These are phyloP conservation scores for Astraeus odoratus DNA, from an alignment of 768 basidiomycete species.

Conservation along the genomic window DNA sequence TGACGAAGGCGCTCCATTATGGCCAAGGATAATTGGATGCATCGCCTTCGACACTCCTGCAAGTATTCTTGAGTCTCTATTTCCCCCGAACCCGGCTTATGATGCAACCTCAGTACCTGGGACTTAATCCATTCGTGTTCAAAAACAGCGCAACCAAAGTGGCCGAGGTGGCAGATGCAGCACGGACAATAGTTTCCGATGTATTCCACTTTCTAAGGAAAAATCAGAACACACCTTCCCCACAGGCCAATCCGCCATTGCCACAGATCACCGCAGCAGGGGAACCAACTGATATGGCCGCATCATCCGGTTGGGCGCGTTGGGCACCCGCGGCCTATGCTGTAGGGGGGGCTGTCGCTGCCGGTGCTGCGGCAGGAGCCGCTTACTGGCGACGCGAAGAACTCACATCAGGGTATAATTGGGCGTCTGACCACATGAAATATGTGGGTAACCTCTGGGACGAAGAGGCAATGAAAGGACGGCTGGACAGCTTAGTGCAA, in stretches of 20 bases:
- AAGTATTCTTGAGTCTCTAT: constrained; percentile 21
- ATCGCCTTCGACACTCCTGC: constrained; percentile 91
- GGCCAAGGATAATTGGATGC: constrained; percentile 84
- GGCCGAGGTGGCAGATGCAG: constrained; percentile 59
- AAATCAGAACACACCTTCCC: constrained; percentile 30
- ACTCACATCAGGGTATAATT: constrained; percentile 59
- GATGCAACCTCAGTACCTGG: constrained; percentile 58
- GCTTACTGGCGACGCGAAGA: constrained; percentile 81
- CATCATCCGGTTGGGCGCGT: constrained; percentile 41
- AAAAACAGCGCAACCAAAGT: constrained; percentile 77
- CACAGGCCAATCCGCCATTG: constrained; percentile 21
- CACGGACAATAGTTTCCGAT: constrained; percentile 55
- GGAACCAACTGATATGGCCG: constrained; percentile 9
- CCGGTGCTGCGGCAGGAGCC: constrained; percentile 78
- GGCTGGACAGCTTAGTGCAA: constrained; percentile 57
- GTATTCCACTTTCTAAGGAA: constrained; percentile 50
- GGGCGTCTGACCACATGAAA: constrained; percentile 84
- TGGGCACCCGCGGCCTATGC: constrained; percentile 70
- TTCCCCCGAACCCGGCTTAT: constrained; percentile 1
- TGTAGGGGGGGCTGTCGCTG: constrained; percentile 67
- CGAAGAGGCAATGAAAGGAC: constrained; percentile 47
- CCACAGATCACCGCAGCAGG: constrained; percentile 28
- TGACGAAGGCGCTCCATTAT: constrained; percentile 59
- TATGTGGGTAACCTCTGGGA: constrained; percentile 88
- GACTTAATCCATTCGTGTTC: constrained; percentile 79